Base-by-base conservation (phyloP, 2,329 filamentous ascomycete genomes). In the Alternaria atra region DNA sequence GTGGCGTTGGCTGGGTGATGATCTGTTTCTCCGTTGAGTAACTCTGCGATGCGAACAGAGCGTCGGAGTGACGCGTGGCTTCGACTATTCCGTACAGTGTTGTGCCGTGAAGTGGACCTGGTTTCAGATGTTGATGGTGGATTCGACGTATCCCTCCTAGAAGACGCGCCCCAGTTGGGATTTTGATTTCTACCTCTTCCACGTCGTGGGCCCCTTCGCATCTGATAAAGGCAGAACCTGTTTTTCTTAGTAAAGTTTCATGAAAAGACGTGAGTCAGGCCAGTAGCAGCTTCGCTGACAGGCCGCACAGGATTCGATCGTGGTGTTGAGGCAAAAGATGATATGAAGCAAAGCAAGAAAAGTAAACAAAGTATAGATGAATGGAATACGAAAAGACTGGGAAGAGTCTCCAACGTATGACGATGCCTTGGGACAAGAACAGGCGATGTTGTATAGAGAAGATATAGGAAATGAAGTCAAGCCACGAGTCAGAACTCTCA, bases 161-260 rank as follows among this genome's bases (percentile, higher is more conserved):
- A 68, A 44, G 70, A 71, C 53, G 65, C 63, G 57, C 61, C 70
- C 58, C 67, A 72, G 63, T 68, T 63, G 61, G 66, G 66, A 66
- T 71, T 66, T 30, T 71, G 62, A 71, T 76, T 69, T 76, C 73
- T 73, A 73, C 73, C 70, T 76, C 75, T 68, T 75, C 73, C 73
- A 55, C 71, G 70, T 47, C 69, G 69, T 66, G 69, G 64, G 65
- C 73, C 71, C 68, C 73, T 78, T 77, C 71, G 72, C 75, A 78
- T 78, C 72, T 72, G 72, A 66, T 64, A 72, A 72, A 73, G 74
- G 70, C 63, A 70, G 63, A 68, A 71, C 61, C 72, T 75, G 60
- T 34, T 60, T 61, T 47, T 66, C 57, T 77, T 75, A 76, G 73
- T 66, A 70, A 61, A 65, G 42, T 66, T 69, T 68, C 65, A 65